Percentiles rank a stretch among this genome's conserved stretches.
phyloP scores from a whole-genome alignment of 495 filamentous ascomycete species.

The Penicillium ucsense region DNA sequence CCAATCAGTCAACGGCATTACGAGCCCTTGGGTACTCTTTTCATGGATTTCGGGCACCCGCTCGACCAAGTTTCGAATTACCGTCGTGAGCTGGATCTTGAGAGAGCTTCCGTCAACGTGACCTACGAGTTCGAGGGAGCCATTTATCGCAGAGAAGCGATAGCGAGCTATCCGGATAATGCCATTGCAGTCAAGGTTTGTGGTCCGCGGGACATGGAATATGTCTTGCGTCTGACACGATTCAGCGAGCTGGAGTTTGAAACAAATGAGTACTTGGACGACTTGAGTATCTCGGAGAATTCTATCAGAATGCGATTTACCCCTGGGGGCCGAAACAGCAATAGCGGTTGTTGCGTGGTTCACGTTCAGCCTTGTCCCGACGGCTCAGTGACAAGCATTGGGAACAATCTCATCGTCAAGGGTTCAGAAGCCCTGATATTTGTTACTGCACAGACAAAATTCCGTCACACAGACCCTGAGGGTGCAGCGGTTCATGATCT shows the following conservation, averaged over 20 bases:
- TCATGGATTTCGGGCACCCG: constrained; percentile 35
- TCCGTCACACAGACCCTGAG: constrained; percentile 22
- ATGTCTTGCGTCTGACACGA: constrained; percentile 19
- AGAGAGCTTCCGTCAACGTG: constrained; percentile 24
- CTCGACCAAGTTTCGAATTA: constrained; percentile 24
- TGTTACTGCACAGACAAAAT: constrained; percentile 32
- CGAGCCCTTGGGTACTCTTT: constrained; percentile 36
- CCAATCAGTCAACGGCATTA: constrained; percentile 39
- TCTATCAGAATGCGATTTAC: constrained; percentile 31
- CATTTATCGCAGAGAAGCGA: constrained; percentile 21
- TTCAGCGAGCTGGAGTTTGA: constrained; percentile 30
- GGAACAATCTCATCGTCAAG: constrained; percentile 23
- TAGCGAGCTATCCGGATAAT: constrained; percentile 32
- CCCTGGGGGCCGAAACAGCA: constrained; percentile 25
- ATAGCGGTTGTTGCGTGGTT: constrained; percentile 25
- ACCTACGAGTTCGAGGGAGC: constrained; percentile 26
- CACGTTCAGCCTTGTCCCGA: constrained; percentile 13
- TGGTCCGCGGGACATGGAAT: constrained; percentile 18
- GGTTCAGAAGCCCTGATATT: constrained; percentile 22
- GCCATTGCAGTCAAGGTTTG: constrained; percentile 33
- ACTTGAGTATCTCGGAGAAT: constrained; percentile 11
- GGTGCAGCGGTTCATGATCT: constrained; percentile 14
- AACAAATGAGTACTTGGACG: constrained; percentile 33
- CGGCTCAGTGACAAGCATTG: constrained; percentile 16
- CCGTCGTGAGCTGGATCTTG: constrained; percentile 34